Conservation (phyloP, 106 monocot species). For the Platanthera guangdongensis region DNA sequence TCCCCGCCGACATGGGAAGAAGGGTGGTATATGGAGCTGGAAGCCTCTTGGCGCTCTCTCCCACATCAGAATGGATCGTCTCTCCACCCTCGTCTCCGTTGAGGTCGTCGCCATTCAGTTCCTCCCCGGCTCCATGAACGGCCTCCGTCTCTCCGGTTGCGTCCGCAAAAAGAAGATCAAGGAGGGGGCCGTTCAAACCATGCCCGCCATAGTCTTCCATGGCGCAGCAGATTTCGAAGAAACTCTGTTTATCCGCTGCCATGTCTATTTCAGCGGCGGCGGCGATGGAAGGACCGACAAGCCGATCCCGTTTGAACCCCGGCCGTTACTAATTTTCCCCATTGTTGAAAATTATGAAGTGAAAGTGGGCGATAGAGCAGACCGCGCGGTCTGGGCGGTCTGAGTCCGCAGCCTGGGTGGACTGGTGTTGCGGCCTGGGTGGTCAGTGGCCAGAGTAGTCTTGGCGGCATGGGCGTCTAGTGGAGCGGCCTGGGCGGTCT, state of each 20-base stretch:
- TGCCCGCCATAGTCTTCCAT: constrained; percentile 74
- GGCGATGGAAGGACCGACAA: constrained; percentile 54
- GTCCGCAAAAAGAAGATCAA: constrained; percentile 85
- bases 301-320: constrained; percentile 62
- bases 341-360: too few relatives aligned
- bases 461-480: too few relatives aligned
- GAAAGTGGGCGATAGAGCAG: too few relatives aligned
- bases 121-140: constrained; percentile 81
- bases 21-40: constrained; percentile 86
- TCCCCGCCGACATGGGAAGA: constrained; percentile 29
- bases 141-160: constrained; percentile 64
- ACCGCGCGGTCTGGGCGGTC: too few relatives aligned
- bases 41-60: constrained; percentile 78
- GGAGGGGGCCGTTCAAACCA: constrained; percentile 81
- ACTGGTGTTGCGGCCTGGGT: too few relatives aligned
- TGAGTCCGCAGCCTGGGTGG: too few relatives aligned
- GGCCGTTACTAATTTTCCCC: constrained; percentile 41
- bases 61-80: constrained; percentile 62
- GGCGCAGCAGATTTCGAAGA: constrained; percentile 83
- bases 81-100: constrained; percentile 75
- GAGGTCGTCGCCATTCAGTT: constrained; percentile 57
- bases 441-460: too few relatives aligned
- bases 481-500: too few relatives aligned
- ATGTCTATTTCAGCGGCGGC: constrained; percentile 81
- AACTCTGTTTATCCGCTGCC: constrained; percentile 70